Evolutionary conservation across 495 filamentous ascomycete genomes (phyloP).

Genomic region (Articulospora tetracladia): DNA sequence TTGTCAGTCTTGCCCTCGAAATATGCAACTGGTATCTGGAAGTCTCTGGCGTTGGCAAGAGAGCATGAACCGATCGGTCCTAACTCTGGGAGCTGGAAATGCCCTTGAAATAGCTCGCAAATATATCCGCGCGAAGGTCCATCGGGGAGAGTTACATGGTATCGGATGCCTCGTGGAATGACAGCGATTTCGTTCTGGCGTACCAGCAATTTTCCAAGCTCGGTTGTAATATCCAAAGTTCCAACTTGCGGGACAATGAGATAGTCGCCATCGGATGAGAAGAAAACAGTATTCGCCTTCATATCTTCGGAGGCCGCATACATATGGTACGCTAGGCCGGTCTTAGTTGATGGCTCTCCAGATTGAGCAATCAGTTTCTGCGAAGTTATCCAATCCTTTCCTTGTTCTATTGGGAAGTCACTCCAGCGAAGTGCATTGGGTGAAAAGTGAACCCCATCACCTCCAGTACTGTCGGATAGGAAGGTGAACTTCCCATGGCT

Average conservation of each 20-base stretch:
- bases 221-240: conserved; percentile 66
- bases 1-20: conserved; percentile 44
- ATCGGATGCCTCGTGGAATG: conserved; percentile 64
- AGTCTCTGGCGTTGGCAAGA: conserved; percentile 68
- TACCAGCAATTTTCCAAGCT: conserved; percentile 60
- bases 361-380: conserved; percentile 61
- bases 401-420: conserved; percentile 57
- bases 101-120: conserved; percentile 64
- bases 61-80: conserved; percentile 68
- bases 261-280: conserved; percentile 66
- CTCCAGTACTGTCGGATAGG: not conserved
- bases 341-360: conserved; percentile 62
- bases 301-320: conserved; percentile 64
- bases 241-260: conserved; percentile 67
- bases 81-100: conserved; percentile 66
- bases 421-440: conserved; percentile 71
- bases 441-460: conserved; percentile 42
- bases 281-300: conserved; percentile 58
- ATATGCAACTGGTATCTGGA: conserved; percentile 59
- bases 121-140: conserved; percentile 67
- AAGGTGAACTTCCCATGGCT: conserved; percentile 56
- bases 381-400: conserved; percentile 61
- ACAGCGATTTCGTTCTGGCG: conserved; percentile 69
- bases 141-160: conserved; percentile 54
- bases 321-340: conserved; percentile 60